Evolutionary conservation across 768 basidiomycete species (phyloP).

Genomic region (Lentinula boryana): DNA sequence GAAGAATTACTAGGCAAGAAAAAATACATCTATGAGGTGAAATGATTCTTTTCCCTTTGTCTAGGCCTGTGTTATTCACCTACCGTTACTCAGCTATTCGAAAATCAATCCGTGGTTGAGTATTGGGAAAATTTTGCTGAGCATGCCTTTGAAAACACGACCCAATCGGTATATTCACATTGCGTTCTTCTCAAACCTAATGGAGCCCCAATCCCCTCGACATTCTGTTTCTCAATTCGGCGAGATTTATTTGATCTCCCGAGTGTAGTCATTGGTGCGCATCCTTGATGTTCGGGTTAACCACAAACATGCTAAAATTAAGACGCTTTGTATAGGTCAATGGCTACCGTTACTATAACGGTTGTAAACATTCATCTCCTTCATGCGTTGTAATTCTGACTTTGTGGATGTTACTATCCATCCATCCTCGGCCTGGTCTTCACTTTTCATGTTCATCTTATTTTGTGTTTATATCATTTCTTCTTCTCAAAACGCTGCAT

Average conservation of each 20-base stretch:
- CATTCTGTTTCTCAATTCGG: constrained; percentile 95
- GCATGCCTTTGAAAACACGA: constrained; percentile 97
- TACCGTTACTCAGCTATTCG: constrained; percentile 60
- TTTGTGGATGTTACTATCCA: not conserved
- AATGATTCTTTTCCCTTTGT: constrained; percentile 6
- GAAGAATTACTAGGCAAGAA: constrained; percentile 67
- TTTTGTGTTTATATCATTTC: not conserved
- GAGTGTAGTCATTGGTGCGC: constrained; percentile 78
- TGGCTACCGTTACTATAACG: constrained; percentile 75
- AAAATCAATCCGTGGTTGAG: constrained; percentile 91
- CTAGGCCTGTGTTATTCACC: constrained; percentile 9
- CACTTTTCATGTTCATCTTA: not conserved
- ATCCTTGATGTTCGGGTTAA: not conserved
- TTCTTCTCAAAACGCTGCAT: not conserved
- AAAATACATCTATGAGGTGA: constrained; percentile 65
- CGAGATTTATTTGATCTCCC: constrained; percentile 89
- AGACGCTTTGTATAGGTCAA: constrained; percentile 49
- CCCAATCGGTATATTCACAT: constrained; percentile 91
- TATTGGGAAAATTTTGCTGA: constrained; percentile 97
- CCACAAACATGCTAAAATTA: constrained; percentile 7
- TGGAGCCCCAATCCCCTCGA: constrained; percentile 80
- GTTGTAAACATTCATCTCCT: constrained; percentile 4
- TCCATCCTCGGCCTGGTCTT: not conserved
- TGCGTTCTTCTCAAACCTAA: constrained; percentile 84
- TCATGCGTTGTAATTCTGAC: constrained; percentile 1